These are phyloP conservation scores for Microglena sp. DNA, from an alignment of 139 green algal species.

Conservation along the genomic window DNA sequence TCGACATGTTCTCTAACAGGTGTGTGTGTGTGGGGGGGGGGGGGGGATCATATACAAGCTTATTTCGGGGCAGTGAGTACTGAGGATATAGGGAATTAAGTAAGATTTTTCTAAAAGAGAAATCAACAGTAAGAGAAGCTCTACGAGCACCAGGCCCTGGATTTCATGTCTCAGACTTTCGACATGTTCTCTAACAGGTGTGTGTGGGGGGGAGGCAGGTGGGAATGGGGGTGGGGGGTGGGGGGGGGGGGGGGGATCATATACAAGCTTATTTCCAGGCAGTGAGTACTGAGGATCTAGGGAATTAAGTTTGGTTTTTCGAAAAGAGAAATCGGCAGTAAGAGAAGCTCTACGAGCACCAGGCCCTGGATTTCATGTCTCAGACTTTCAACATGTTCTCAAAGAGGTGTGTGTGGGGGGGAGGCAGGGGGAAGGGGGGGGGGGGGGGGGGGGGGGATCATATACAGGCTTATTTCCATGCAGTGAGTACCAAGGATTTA, in stretches of 20 bases:
- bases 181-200: not conserved
- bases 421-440: too few species aligned
- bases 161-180: constrained; percentile 27
- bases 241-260: not conserved
- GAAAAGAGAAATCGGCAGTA: not conserved
- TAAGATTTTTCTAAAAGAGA: not conserved
- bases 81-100: too few species aligned
- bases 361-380: constrained; percentile 17
- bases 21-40: too few species aligned
- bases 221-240: not conserved
- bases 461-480: too few species aligned
- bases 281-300: not conserved
- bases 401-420: too few species aligned
- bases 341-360: not conserved
- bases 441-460: too few species aligned
- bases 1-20: not conserved
- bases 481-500: too few species aligned
- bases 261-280: not conserved
- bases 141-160: not conserved
- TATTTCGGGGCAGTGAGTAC: too few species aligned
- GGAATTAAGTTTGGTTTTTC: not conserved
- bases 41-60: too few species aligned
- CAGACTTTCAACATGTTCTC: constrained; percentile 30
- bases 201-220: too few species aligned
- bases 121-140: not conserved